Evolutionary conservation across 352 stramenopile genomes (phyloP), one percentile per base, ranked within the genome.

Genomic region (Phytophthora fragariaefolia): DNA sequence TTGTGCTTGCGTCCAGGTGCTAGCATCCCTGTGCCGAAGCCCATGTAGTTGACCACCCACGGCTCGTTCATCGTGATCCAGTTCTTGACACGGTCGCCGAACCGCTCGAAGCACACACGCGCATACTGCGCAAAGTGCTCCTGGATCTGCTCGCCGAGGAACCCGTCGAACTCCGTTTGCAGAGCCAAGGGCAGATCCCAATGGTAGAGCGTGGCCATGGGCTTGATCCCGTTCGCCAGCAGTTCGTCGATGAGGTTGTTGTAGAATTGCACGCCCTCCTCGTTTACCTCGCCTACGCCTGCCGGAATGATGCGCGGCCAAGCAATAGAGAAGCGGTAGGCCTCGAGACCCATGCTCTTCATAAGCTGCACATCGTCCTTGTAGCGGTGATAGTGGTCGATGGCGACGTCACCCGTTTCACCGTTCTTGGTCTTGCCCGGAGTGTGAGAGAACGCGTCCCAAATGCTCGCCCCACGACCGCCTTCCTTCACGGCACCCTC

Each of bases 41-140:
- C 92, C 58, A 95, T 80, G 49, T 97, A 83, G 12, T 85, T 77
- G 13, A 87, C 72, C 20, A 79, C 92, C 85, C 87, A 97, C 10
- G 88, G 73, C 77, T 98, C 94, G 70, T 98, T 98, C 56, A 98
- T 77, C 2, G 93, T 98, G 36, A 98, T 86, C 93, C 93, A 98
- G 55, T 86, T 82, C 73, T 96, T 97, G 27, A 98, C 92, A 32
- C 92, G 79, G 69, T 97, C 87, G 27, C 92, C 92, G 76, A 97
- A 98, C 12, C 69, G 64, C n/a, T 91, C 73, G 76, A 98, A 98
- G 57, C 88, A 97, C 10, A 96, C 73, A 24, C 83, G 71, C 26
- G 91, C 88, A 69, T 98, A 98, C 15, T 87, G 64, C 15, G 73
- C 80, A 60, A 94, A 96, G 23, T 77, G 73, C 1, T 82, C 56